Conservation (phyloP, 2,329 filamentous ascomycete species). For the Trichoderma simmonsii region DNA sequence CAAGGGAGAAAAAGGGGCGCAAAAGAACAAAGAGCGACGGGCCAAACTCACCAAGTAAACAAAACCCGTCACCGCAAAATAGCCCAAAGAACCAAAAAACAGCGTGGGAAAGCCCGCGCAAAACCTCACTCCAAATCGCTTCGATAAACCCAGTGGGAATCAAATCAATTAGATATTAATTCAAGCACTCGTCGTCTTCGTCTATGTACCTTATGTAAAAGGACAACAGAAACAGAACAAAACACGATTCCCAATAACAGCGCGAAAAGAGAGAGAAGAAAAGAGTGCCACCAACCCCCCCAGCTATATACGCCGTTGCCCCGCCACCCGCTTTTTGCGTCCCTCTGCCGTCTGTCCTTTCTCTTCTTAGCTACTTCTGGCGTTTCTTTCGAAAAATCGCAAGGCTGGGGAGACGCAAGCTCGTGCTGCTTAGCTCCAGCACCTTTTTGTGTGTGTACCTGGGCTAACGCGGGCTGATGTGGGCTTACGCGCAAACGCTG, state of each 20-base stretch:
- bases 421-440: not conserved
- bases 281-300: not conserved
- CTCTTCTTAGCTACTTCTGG: not conserved
- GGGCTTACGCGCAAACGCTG: not conserved
- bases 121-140: not conserved
- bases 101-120: not conserved
- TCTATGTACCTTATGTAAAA: not conserved
- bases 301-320: constrained; percentile 44
- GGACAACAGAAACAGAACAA: no score
- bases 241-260: not conserved
- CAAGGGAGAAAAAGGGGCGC: not conserved
- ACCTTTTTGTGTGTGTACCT: not conserved
- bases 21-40: not conserved
- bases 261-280: not conserved
- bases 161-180: not conserved
- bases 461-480: not conserved
- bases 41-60: not conserved
- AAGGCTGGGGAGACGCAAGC: constrained; percentile 31
- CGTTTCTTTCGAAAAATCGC: constrained; percentile 25
- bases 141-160: not conserved
- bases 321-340: constrained; percentile 43
- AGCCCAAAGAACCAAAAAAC: not conserved
- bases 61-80: constrained; percentile 10
- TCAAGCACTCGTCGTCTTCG: not conserved
- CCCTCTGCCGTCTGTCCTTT: not conserved